Evolutionary conservation across 2,329 filamentous ascomycete genomes (phyloP), one percentile per base, ranked within the genome.

Genomic region (Cytospora piceicola): DNA sequence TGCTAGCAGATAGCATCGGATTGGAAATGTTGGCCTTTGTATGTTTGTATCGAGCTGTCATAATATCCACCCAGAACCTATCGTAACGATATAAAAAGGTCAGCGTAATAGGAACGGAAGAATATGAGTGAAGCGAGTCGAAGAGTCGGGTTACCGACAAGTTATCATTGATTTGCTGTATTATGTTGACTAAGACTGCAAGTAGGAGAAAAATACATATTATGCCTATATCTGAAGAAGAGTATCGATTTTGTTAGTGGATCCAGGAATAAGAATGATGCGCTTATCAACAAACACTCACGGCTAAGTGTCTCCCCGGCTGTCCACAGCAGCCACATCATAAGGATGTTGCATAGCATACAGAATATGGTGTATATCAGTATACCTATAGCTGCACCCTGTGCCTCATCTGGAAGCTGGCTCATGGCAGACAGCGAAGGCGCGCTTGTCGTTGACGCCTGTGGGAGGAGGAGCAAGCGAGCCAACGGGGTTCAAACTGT

Each of bases 261-360:
- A 1, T 30, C 6, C 22, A 58, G 29, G 8, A 17, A n/a, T 11
- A 6, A 20, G 20, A 30, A 53, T 24, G n/a, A 42, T 15, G 29
- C 20, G 58, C 58, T 32, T 46, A 20, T 36, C 7, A 15, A 3
- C 22, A 34, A n/a, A 9, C 22, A 58, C 62, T 14, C 24, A 64
- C 62, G 56, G 36, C 62, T 64, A 22, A 59, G 54, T 9, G 22
- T 64, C 12, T 59, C 56, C 11, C 56, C 56, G 27, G 56, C 59
- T 27, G 62, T 64, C 62, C 62, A 42, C 6, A 64, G 49, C 32
- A 64, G 29, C 62, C 62, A 64, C 24, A 64, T n/a, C 62, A 64
- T 64, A 9, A 64, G 52, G 7, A 64, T 32, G 12, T 59, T 64
- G 22, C 62, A 59, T 4, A 64, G 29, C 15, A 64, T 34, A 55